These are phyloP conservation scores for Leccinum boreale DNA, from an alignment of 768 basidiomycete genomes.

Conservation along the genomic window DNA sequence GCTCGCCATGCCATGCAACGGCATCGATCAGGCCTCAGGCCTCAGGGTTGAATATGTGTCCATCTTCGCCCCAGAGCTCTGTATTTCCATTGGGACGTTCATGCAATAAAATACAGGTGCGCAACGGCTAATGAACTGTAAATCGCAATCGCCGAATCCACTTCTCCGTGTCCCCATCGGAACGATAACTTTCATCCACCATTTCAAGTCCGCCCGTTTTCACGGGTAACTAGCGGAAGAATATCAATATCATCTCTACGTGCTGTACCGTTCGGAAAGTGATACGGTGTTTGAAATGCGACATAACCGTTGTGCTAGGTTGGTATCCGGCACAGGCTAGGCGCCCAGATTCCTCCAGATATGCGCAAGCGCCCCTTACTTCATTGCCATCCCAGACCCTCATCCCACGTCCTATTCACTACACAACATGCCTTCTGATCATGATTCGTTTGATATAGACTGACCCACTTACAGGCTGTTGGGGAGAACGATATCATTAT, in stretches of 20 bases:
- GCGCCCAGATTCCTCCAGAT: constrained; percentile 95
- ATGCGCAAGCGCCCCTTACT: constrained; percentile 88
- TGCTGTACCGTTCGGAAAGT: neutral
- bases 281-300: neutral
- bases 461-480: constrained; percentile 54
- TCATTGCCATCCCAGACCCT: constrained; percentile 93
- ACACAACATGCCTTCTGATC: neutral
- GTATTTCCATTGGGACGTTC: too few species aligned
- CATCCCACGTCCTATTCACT: constrained; percentile 94
- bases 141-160: too few species aligned
- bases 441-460: neutral
- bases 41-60: too few species aligned
- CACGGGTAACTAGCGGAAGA: constrained; percentile 56
- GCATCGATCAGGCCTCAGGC: too few species aligned
- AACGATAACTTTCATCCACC: too few species aligned
- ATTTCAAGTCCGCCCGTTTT: too few species aligned
- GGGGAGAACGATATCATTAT: constrained; percentile 83
- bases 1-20: too few species aligned
- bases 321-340: constrained; percentile 91
- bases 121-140: too few species aligned
- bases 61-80: too few species aligned
- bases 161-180: too few species aligned
- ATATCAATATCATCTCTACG: constrained; percentile 48
- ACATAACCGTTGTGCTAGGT: constrained; percentile 46
- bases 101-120: too few species aligned